Evolutionary conservation across 768 basidiomycete species (phyloP).

Genomic region (Grammothele lineata): DNA sequence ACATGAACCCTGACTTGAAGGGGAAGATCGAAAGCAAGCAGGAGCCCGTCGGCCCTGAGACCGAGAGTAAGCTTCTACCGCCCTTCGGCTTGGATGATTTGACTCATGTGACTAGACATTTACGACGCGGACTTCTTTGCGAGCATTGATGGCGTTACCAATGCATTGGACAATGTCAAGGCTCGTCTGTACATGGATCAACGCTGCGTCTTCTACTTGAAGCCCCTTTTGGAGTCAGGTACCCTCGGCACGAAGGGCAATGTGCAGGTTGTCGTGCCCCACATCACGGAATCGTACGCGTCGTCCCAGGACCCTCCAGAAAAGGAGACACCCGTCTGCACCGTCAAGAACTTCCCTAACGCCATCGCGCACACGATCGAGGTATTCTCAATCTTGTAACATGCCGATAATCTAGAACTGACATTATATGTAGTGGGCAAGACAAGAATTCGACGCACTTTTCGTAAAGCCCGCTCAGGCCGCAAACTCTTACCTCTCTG

Average conservation of each 20-base stretch:
- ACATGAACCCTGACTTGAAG: conserved; percentile 91
- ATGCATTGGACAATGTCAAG: conserved; percentile 94
- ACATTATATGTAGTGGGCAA: conserved; percentile 66
- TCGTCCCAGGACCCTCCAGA: conserved; percentile 99
- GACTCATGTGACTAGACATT: conserved; percentile 47
- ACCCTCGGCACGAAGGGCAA: conserved; percentile 99
- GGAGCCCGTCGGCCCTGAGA: conserved; percentile 88
- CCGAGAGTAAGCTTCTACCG: conserved; percentile 70
- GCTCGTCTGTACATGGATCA: conserved; percentile 99
- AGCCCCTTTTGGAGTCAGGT: conserved; percentile 94
- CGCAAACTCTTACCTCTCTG: conserved; percentile 94
- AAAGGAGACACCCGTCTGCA: conserved; percentile 94
- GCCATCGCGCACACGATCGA: conserved; percentile 97
- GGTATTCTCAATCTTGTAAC: conserved; percentile 33
- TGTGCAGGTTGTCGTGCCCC: conserved; percentile 90
- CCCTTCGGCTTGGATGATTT: too few relatives aligned
- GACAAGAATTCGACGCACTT: conserved; percentile 85
- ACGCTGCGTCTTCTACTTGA: conserved; percentile 94
- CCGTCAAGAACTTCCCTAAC: conserved; percentile 98
- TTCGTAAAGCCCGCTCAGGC: conserved; percentile 94
- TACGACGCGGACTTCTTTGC: conserved; percentile 90
- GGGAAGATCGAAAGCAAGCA: conserved; percentile 87
- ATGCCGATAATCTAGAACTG: too few relatives aligned
- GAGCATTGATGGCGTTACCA: conserved; percentile 88
- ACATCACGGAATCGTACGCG: conserved; percentile 93